Evolutionary conservation across 139 green algal species (phyloP).

Genomic region (Coelastrella sp.): DNA sequence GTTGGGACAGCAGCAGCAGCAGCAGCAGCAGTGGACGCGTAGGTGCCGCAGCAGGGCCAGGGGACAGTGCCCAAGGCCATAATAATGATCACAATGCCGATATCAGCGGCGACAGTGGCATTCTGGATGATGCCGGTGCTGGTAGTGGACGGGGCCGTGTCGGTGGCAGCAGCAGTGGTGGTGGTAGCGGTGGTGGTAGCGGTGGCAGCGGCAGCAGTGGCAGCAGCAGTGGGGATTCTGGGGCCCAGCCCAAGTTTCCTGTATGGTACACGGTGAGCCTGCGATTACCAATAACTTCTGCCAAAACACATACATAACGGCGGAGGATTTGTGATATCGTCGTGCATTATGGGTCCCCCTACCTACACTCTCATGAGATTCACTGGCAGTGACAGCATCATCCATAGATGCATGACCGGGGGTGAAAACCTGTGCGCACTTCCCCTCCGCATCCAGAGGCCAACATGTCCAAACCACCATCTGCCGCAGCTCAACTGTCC

Average conservation of each 20-base stretch:
- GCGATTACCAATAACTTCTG: neutral
- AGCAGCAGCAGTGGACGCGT: neutral
- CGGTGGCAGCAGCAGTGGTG: neutral
- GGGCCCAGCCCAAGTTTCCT: neutral
- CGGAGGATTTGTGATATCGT: too few species aligned
- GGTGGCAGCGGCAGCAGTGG: constrained; percentile 4
- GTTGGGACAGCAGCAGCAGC: neutral
- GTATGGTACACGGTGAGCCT: constrained; percentile 24
- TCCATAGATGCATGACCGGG: too few species aligned
- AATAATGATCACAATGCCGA: neutral
- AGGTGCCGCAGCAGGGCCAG: neutral
- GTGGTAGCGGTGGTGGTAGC: neutral
- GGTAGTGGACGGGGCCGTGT: neutral
- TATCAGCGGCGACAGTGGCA: neutral
- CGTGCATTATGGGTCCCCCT: too few species aligned
- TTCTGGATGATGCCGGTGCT: neutral
- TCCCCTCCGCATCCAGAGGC: too few species aligned
- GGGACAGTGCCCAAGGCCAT: neutral
- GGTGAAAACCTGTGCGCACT: too few species aligned
- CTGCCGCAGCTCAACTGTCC: too few species aligned
- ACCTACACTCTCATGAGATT: too few species aligned
- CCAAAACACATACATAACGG: too few species aligned
- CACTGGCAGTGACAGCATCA: too few species aligned
- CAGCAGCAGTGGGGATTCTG: neutral
- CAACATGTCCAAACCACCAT: too few species aligned